Evolutionary conservation across 805 yeast genomes (phyloP).

Genomic region (Starmerella lactis-condensi): DNA sequence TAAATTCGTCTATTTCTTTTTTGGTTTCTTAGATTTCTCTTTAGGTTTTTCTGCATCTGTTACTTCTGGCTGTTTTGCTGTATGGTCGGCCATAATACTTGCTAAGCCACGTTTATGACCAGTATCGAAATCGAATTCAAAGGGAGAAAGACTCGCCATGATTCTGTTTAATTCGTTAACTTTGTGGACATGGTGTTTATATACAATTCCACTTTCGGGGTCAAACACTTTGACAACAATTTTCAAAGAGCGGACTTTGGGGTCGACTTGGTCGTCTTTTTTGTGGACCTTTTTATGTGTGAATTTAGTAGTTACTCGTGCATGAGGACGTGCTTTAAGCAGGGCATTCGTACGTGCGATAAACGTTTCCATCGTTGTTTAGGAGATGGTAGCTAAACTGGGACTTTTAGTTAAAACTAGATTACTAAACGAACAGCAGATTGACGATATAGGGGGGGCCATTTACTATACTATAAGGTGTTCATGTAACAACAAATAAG

Average conservation of each 20-base stretch:
- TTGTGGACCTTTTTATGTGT: slow-evolving; percentile 20
- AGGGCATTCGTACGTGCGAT: slow-evolving; percentile 28
- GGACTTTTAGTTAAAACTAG: no score
- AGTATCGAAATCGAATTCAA: slow-evolving; percentile 16
- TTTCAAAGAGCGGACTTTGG: slow-evolving; percentile 21
- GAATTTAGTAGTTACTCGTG: slow-evolving; percentile 23
- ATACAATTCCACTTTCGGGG: slow-evolving; percentile 42
- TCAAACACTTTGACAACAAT: slow-evolving; percentile 43
- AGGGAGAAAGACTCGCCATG: slow-evolving; percentile 47
- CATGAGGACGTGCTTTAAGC: slow-evolving; percentile 28
- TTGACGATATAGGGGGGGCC: no score
- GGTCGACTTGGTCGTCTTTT: slow-evolving; percentile 17
- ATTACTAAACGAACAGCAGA: no score
- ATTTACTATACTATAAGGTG: no score
- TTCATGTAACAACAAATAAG: no score
- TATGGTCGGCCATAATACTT: slow-evolving; percentile 18
- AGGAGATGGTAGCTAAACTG: no score
- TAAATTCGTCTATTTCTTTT: slow-evolving; percentile 15
- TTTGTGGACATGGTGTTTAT: slow-evolving; percentile 39
- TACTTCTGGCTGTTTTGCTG: slow-evolving; percentile 13
- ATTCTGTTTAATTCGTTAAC: slow-evolving; percentile 58
- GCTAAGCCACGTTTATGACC: slow-evolving; percentile 19
- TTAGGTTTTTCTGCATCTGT: slow-evolving; percentile 7
- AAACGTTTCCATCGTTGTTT: slow-evolving; percentile 28
- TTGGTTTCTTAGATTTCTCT: slow-evolving; percentile 12